phyloP scores from a whole-genome alignment of 2,329 filamentous ascomycete genomes.

The Ramularia endophylla region DNA sequence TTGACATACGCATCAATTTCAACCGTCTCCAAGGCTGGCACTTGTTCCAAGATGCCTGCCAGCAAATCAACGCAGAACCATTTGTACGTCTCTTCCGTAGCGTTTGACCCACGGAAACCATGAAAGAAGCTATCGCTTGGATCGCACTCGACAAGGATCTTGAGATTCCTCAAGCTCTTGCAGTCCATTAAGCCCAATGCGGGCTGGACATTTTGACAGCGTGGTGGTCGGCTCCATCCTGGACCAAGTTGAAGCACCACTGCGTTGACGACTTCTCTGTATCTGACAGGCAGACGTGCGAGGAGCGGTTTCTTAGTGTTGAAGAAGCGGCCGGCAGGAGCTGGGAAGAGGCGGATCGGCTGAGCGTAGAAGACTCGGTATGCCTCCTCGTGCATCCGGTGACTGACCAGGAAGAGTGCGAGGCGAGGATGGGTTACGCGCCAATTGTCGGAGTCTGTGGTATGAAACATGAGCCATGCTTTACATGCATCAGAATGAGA shows the following conservation, averaged over 20 bases:
- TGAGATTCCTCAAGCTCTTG: slow-evolving; percentile 52
- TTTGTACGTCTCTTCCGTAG: slow-evolving; percentile 64
- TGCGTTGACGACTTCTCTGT: slow-evolving; percentile 55
- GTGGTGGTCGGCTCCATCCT: slow-evolving; percentile 65
- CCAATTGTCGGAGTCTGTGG: slow-evolving; percentile 55
- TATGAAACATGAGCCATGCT: too few species aligned
- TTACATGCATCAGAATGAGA: too few species aligned
- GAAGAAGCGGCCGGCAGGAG: slow-evolving; percentile 59
- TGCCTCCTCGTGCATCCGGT: slow-evolving; percentile 57
- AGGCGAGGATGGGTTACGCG: slow-evolving; percentile 54
- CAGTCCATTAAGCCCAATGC: slow-evolving; percentile 60
- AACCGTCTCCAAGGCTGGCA: slow-evolving; percentile 53
- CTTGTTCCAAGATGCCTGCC: slow-evolving; percentile 48
- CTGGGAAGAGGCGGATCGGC: slow-evolving; percentile 62
- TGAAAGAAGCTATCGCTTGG: slow-evolving; percentile 59
- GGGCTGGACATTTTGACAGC: slow-evolving; percentile 62
- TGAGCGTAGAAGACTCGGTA: slow-evolving; percentile 61
- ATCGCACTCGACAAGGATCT: slow-evolving; percentile 66
- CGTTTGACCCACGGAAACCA: slow-evolving; percentile 52
- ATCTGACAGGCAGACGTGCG: slow-evolving; percentile 55
- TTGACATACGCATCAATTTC: slow-evolving; percentile 69
- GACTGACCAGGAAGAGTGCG: slow-evolving; percentile 55
- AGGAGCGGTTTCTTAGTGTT: slow-evolving; percentile 68
- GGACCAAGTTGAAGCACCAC: slow-evolving; percentile 67
- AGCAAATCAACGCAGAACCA: slow-evolving; percentile 57